Base-by-base conservation (phyloP, 2,329 filamentous ascomycete species). In the Sphaerulina vaccinii region DNA sequence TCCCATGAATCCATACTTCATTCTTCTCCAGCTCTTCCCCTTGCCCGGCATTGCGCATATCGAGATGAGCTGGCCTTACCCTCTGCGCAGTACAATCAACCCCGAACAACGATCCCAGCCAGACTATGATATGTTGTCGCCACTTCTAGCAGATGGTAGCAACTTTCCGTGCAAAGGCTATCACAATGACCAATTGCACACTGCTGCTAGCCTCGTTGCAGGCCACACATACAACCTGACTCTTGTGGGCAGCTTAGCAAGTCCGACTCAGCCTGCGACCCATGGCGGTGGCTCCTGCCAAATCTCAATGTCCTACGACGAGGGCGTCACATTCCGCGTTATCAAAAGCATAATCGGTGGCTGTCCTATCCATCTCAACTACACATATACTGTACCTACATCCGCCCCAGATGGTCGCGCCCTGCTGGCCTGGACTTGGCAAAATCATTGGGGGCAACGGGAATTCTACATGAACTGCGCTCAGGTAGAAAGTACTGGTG, bases 261-360 rank as follows among this genome's bases (percentile, higher is more conserved):
- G 27, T 32, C 27, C 27, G 27, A 16, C 35, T 38, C 35, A 38
- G 35, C 35, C 35, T 38, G 90, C 90, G 1, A 81, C 84, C 0
- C 92, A 99, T 63, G 90, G 89, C 10, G 92, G 93, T 42, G 93
- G 93, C 1, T 92, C 88, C 1, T 97, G 92, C 72, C 92, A 97
- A 66, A 69, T 97, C 38, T 86, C 86, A 10, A 75, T 97, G 62
- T 90, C 90, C 0, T 87, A 85, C 5, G 91, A 96, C 65, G 74
- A 80, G 29, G 69, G 79, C 15, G 90, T 91, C 0, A 86, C 80
- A 33, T 97, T 85, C 82, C 92, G 92, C 72, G 90, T 96, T 55
- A 92, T 97, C 71, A 84, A 95, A 66, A 90, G 86, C 0, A 88
- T 90, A 43, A 80, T 91, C 61, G 92, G 92, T 44, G 90, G 89